Evolutionary conservation across 345 rosid species (phyloP).

Genomic region (Populus nigra): DNA sequence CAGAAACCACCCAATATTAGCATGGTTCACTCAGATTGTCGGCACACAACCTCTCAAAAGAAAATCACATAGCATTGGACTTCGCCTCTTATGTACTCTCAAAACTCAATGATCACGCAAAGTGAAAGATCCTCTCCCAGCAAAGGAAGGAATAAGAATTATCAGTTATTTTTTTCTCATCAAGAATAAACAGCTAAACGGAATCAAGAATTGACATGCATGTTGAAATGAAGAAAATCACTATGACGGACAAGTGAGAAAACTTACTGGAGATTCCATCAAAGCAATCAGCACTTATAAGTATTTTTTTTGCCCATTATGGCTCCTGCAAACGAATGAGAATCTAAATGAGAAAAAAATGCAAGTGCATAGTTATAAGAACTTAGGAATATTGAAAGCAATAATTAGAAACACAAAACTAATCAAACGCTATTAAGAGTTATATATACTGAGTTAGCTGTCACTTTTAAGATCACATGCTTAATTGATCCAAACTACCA

Average conservation of each 20-base stretch:
- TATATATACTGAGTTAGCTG: no score
- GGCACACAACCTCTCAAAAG: not conserved
- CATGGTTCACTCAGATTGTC: no score
- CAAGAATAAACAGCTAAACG: not conserved
- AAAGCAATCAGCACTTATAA: conserved; percentile 16
- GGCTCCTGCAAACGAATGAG: conserved; percentile 12
- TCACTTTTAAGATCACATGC: no score
- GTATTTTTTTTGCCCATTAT: conserved; percentile 19
- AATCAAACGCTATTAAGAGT: not conserved
- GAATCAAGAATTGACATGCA: not conserved
- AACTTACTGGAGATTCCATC: conserved; percentile 32
- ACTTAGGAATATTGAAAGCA: not conserved
- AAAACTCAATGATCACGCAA: not conserved
- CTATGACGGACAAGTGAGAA: not conserved
- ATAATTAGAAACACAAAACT: not conserved
- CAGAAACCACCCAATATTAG: no score
- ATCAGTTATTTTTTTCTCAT: not conserved
- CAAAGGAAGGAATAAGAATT: not conserved
- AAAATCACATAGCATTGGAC: not conserved
- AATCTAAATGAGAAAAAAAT: conserved; percentile 5
- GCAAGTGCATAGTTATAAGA: not conserved
- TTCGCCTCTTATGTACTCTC: not conserved
- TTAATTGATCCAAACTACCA: no score
- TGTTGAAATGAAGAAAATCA: not conserved
- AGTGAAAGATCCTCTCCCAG: no score